These are phyloP conservation scores for Diplocarpon mali DNA, from an alignment of 2,329 filamentous ascomycete genomes.

Conservation along the genomic window DNA sequence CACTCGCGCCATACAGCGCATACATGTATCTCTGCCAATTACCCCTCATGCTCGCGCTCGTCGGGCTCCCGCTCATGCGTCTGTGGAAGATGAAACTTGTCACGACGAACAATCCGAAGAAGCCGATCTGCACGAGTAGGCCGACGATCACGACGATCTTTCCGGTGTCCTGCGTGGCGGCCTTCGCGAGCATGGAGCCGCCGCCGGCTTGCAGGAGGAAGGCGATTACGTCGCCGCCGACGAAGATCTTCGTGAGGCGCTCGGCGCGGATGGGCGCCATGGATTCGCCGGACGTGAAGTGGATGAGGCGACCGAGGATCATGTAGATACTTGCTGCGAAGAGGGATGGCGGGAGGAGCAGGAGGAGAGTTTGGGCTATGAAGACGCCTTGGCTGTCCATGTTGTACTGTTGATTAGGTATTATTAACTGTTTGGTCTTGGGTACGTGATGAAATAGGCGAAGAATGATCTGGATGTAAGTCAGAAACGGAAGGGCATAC, in stretches of 20 bases:
- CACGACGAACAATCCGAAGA: conserved; percentile 38
- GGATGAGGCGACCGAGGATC: conserved; percentile 29
- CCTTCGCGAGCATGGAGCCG: conserved; percentile 24
- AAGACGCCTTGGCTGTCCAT: conserved; percentile 23
- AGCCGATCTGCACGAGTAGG: conserved; percentile 37
- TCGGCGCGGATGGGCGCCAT: conserved; percentile 30
- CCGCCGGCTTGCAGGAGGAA: conserved; percentile 33
- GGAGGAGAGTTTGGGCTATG: conserved; percentile 28
- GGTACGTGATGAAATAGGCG: too few species aligned
- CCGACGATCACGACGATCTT: conserved; percentile 35
- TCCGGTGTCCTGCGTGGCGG: conserved; percentile 24
- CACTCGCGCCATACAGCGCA: conserved; percentile 32
- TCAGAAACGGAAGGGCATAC: too few species aligned
- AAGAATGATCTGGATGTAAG: too few species aligned
- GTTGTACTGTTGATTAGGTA: conserved; percentile 9
- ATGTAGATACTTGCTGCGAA: conserved; percentile 33
- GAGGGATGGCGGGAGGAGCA: conserved; percentile 30
- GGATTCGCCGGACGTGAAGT: conserved; percentile 27
- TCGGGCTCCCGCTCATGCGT: conserved; percentile 27
- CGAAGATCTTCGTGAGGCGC: conserved; percentile 37
- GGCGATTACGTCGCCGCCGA: conserved; percentile 33
- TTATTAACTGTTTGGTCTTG: too few species aligned
- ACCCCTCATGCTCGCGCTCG: conserved; percentile 2
- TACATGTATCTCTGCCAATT: conserved; percentile 29
- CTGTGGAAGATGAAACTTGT: conserved; percentile 33